phyloP scores from a whole-genome alignment of 805 yeast genomes.

The Kregervanrija delftensis region DNA sequence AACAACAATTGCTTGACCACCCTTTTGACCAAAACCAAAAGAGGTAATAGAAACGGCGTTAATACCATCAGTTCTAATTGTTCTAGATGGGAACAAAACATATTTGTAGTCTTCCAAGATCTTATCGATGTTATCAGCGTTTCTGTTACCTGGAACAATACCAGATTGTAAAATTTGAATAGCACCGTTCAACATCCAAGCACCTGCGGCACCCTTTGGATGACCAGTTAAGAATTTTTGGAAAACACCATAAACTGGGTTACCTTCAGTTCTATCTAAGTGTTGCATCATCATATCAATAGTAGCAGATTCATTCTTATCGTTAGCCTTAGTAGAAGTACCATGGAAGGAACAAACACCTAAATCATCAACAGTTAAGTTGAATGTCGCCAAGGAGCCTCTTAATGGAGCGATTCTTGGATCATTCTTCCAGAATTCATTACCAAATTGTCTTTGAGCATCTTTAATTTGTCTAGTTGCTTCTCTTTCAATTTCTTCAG shows the following conservation, averaged over 20 bases:
- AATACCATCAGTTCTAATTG: conserved; percentile 91
- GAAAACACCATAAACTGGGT: conserved; percentile 96
- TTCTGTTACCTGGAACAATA: conserved; percentile 96
- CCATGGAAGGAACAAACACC: conserved; percentile 99
- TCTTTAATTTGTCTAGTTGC: conserved; percentile 77
- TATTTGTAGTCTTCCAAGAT: conserved; percentile 75
- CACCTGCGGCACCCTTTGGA: conserved; percentile 99
- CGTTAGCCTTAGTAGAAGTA: conserved; percentile 97
- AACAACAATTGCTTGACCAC: conserved; percentile 89
- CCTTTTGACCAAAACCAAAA: conserved; percentile 99
- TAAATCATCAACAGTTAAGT: conserved; percentile 88
- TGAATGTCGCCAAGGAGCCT: conserved; percentile 93
- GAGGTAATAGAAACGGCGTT: conserved; percentile 97
- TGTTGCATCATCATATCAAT: conserved; percentile 90
- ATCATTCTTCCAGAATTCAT: conserved; percentile 84
- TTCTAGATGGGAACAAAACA: conserved; percentile 89
- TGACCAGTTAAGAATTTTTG: conserved; percentile 99
- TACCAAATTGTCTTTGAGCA: conserved; percentile 93
- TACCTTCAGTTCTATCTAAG: conserved; percentile 95
- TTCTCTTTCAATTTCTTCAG: conserved; percentile 82
- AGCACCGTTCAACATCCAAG: conserved; percentile 99
- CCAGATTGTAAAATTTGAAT: conserved; percentile 89
- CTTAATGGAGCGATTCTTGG: conserved; percentile 94
- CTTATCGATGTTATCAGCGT: conserved; percentile 93
- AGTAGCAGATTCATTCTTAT: conserved; percentile 94